Conservation (phyloP, 805 yeast genomes). For the Schwanniomyces polymorphus region DNA sequence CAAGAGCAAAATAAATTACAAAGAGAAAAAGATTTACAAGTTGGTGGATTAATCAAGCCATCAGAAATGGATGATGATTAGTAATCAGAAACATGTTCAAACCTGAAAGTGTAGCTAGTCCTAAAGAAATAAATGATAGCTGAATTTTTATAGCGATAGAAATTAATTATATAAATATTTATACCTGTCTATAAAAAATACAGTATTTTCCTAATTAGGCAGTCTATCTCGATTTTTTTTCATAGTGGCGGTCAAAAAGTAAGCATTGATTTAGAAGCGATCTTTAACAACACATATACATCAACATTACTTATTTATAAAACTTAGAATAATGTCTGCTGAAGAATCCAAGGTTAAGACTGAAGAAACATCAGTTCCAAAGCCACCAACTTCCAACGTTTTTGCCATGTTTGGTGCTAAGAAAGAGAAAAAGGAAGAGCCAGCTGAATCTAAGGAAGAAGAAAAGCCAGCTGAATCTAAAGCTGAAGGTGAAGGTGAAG, state of each 20-base stretch:
- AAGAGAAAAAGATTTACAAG: slow-evolving; percentile 77
- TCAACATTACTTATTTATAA: neutral
- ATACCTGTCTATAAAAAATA: too few species aligned
- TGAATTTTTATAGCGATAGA: neutral
- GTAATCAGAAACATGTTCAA: neutral
- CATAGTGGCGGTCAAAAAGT: slow-evolving; percentile 1
- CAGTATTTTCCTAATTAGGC: slow-evolving; percentile 6
- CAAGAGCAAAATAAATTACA: slow-evolving; percentile 67
- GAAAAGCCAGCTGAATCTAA: slow-evolving; percentile 25
- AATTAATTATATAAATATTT: neutral
- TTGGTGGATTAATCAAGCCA: slow-evolving; percentile 94
- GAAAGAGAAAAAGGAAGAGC: slow-evolving; percentile 58
- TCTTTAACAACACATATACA: neutral
- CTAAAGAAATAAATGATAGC: neutral
- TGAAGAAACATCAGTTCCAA: slow-evolving; percentile 36
- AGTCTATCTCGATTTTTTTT: slow-evolving; percentile 4
- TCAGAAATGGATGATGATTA: slow-evolving; percentile 83
- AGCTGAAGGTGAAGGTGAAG: slow-evolving; percentile 52
- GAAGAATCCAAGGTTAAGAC: slow-evolving; percentile 30
- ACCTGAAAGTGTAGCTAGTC: neutral
- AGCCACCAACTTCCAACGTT: slow-evolving; percentile 78
- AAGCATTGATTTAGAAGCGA: neutral
- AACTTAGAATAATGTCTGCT: slow-evolving; percentile 20
- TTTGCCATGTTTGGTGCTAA: slow-evolving; percentile 96
- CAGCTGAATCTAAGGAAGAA: slow-evolving; percentile 20